phyloP scores from a whole-genome alignment of 202 grass and related monocot species.

The Panicum hallii region DNA sequence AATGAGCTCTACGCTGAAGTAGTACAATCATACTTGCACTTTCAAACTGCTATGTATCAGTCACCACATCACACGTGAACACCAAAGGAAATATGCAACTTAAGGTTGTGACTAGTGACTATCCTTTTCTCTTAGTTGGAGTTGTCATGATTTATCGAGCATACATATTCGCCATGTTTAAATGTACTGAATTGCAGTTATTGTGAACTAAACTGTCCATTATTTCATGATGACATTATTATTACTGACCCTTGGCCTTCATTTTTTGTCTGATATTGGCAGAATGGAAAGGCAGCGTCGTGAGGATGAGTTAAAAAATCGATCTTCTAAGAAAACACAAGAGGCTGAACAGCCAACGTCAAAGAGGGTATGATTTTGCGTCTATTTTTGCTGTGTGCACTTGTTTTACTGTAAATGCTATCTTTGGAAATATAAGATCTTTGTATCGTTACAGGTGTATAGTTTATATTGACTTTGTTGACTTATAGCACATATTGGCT shows the following conservation, averaged over 20 bases:
- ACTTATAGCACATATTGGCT: constrained; percentile 10
- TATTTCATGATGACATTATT: constrained; percentile 37
- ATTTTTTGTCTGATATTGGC: constrained; percentile 39
- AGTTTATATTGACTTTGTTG: constrained; percentile 22
- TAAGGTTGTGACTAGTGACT: not conserved
- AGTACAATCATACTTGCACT: not conserved
- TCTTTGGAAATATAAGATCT: constrained; percentile 20
- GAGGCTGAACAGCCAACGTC: constrained; percentile 79
- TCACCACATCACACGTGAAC: not conserved
- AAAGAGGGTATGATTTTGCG: constrained; percentile 61
- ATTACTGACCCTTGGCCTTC: constrained; percentile 32
- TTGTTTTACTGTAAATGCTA: constrained; percentile 25
- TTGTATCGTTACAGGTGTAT: constrained; percentile 14
- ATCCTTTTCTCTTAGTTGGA: not conserved
- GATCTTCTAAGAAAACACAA: constrained; percentile 88
- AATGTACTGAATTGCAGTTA: not conserved
- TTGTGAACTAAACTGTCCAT: constrained; percentile 26
- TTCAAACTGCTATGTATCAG: not conserved
- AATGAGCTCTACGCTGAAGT: not conserved
- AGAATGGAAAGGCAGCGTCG: constrained; percentile 97
- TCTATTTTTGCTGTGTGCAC: not conserved
- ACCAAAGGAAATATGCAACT: constrained; percentile 6
- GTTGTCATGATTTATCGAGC: not conserved
- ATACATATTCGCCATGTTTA: constrained; percentile 12
- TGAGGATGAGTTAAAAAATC: constrained; percentile 87